These are phyloP conservation scores for Endothia cerciana DNA, from an alignment of 2,329 filamentous ascomycete species.

Conservation along the genomic window DNA sequence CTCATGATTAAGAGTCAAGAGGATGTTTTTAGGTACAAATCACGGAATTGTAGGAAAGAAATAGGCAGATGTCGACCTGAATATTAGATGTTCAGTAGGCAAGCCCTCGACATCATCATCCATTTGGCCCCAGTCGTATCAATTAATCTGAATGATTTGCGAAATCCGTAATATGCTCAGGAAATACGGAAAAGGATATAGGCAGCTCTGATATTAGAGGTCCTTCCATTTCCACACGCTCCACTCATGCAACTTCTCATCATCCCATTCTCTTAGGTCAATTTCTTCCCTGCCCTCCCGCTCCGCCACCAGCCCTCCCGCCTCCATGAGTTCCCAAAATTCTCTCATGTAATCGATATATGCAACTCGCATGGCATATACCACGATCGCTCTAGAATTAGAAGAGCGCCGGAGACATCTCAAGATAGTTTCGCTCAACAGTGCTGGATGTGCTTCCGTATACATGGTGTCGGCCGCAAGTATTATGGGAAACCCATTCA, in stretches of 20 bases:
- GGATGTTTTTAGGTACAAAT: neutral
- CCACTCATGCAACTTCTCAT: slow-evolving; percentile 29
- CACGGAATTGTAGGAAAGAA: too few species aligned
- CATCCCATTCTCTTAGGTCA: slow-evolving; percentile 27
- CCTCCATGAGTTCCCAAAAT: slow-evolving; percentile 30
- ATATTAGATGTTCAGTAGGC: too few species aligned
- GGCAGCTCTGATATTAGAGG: slow-evolving; percentile 8
- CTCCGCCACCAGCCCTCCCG: slow-evolving; percentile 23
- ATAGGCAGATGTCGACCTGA: too few species aligned
- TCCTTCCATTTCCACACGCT: slow-evolving; percentile 29
- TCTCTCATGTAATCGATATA: slow-evolving; percentile 28
- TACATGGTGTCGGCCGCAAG: slow-evolving; percentile 28
- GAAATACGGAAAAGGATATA: too few species aligned
- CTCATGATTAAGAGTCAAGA: neutral
- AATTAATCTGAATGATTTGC: too few species aligned
- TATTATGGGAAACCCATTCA: slow-evolving; percentile 25
- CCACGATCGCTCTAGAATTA: slow-evolving; percentile 19
- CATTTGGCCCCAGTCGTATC: too few species aligned
- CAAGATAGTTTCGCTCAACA: slow-evolving; percentile 26
- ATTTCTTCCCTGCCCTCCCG: slow-evolving; percentile 28
- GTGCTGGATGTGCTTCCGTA: slow-evolving; percentile 24
- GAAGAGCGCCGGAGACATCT: slow-evolving; percentile 21
- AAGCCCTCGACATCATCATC: too few species aligned
- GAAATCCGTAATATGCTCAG: too few species aligned
- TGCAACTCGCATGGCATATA: slow-evolving; percentile 27